phyloP scores from a whole-genome alignment of 306 rosid species.

The Bauhinia variegata region DNA sequence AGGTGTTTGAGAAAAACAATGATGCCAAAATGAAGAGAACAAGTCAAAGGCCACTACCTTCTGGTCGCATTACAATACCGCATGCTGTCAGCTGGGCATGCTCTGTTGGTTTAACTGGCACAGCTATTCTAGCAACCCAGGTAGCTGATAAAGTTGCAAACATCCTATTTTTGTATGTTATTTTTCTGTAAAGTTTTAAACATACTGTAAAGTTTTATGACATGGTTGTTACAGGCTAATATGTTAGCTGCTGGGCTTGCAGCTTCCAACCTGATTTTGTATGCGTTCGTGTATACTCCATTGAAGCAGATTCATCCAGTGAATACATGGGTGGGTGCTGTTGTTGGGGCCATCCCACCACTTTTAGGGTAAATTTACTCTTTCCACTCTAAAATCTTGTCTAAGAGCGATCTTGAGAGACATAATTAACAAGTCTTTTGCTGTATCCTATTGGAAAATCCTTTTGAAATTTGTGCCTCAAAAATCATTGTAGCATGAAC shows the following conservation, averaged over 20 bases:
- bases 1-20: slow-evolving; percentile 81
- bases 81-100: slow-evolving; percentile 86
- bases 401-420: slow-evolving; percentile 11
- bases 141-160: slow-evolving; percentile 49
- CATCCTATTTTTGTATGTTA: slow-evolving; percentile 22
- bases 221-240: slow-evolving; percentile 96
- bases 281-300: slow-evolving; percentile 90
- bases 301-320: slow-evolving; percentile 95
- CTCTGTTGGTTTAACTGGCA: slow-evolving; percentile 76
- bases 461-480: slow-evolving; percentile 3
- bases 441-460: slow-evolving; percentile 1
- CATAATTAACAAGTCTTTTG: slow-evolving; percentile 21
- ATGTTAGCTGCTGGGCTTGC: slow-evolving; percentile 96
- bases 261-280: slow-evolving; percentile 82
- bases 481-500: slow-evolving; percentile 7
- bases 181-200: slow-evolving; percentile 16
- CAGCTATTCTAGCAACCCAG: slow-evolving; percentile 76
- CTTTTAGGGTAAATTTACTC: slow-evolving; percentile 76
- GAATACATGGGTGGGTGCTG: slow-evolving; percentile 97
- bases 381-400: slow-evolving; percentile 22
- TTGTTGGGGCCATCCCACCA: slow-evolving; percentile 98
- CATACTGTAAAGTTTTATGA: slow-evolving; percentile 46
- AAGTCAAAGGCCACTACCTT: slow-evolving; percentile 76
- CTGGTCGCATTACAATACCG: slow-evolving; percentile 77
- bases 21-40: slow-evolving; percentile 97